phyloP scores from a whole-genome alignment of 1,284 basidiomycete species.

The Clitocybe nebularis region DNA sequence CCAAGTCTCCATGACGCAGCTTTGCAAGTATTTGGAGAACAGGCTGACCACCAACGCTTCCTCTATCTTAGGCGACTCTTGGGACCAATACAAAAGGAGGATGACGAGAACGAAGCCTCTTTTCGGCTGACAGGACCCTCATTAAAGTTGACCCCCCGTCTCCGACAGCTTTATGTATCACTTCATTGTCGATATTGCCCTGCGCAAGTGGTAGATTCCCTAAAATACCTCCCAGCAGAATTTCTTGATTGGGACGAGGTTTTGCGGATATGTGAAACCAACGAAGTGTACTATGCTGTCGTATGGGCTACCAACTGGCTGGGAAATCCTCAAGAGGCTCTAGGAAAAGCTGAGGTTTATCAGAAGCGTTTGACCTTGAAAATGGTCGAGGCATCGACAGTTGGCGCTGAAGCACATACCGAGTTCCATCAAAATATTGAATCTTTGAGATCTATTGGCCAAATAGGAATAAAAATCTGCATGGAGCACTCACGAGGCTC shows the following conservation, averaged over 20 bases:
- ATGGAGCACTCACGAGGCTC: constrained; percentile 53
- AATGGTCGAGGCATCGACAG: constrained; percentile 36
- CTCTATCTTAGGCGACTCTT: constrained; percentile 80
- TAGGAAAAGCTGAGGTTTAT: constrained; percentile 62
- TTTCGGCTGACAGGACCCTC: constrained; percentile 28
- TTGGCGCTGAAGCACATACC: constrained; percentile 15
- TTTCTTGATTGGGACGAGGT: constrained; percentile 61
- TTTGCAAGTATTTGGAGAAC: constrained; percentile 41
- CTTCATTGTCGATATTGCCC: constrained; percentile 76
- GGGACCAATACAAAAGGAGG: constrained; percentile 47
- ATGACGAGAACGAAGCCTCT: constrained; percentile 34
- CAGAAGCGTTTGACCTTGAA: constrained; percentile 52
- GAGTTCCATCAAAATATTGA: constrained; percentile 32
- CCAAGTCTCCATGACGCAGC: constrained; percentile 63
- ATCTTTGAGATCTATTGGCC: constrained; percentile 52
- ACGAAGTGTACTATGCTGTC: constrained; percentile 69
- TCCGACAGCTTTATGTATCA: constrained; percentile 65
- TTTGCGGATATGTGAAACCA: constrained; percentile 62
- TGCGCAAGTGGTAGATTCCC: constrained; percentile 57
- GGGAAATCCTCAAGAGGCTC: constrained; percentile 62
- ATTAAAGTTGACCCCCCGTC: constrained; percentile 40
- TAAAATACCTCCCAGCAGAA: constrained; percentile 55
- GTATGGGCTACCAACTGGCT: constrained; percentile 78
- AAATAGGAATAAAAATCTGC: constrained; percentile 65
- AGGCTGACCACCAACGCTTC: constrained; percentile 57